Evolutionary conservation across 176 grass and related monocot species (phyloP).

Genomic region (Avena atlantica): DNA sequence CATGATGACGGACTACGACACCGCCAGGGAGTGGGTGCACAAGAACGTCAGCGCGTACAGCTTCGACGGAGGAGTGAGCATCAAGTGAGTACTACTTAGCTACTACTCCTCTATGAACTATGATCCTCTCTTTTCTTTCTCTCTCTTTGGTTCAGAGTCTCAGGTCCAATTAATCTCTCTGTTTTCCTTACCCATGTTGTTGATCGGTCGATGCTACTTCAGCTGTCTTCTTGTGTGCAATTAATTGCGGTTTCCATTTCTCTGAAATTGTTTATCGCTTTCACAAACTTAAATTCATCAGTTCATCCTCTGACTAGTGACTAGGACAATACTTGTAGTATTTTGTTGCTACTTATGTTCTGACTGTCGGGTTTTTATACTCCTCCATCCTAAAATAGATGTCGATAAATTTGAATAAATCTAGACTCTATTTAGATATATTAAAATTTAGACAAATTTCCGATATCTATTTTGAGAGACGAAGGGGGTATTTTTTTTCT

Average conservation of each 20-base stretch:
- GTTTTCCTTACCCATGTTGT: not conserved
- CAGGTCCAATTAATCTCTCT: not conserved
- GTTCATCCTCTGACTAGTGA: not conserved
- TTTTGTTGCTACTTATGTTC: not conserved
- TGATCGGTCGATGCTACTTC: not conserved
- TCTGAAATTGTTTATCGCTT: not conserved
- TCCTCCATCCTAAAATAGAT: too few relatives aligned
- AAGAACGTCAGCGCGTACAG: slow-evolving; percentile 66
- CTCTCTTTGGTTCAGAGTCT: not conserved
- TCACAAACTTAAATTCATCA: not conserved
- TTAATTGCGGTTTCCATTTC: not conserved
- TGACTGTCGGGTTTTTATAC: not conserved
- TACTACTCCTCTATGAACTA: not conserved
- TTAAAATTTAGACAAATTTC: too few relatives aligned
- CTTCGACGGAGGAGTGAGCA: slow-evolving; percentile 73
- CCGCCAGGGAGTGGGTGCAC: slow-evolving; percentile 69
- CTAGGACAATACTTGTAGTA: not conserved
- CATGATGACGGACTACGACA: slow-evolving; percentile 63
- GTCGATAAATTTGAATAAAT: too few relatives aligned
- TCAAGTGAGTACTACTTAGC: slow-evolving; percentile 53
- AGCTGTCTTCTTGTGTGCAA: not conserved
- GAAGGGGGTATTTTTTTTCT: too few relatives aligned
- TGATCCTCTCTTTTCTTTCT: not conserved
- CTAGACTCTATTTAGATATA: too few relatives aligned
- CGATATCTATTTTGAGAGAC: too few relatives aligned